phyloP scores from a whole-genome alignment of 176 grass and related monocot species.

The Hsuehochloa calcarea region DNA sequence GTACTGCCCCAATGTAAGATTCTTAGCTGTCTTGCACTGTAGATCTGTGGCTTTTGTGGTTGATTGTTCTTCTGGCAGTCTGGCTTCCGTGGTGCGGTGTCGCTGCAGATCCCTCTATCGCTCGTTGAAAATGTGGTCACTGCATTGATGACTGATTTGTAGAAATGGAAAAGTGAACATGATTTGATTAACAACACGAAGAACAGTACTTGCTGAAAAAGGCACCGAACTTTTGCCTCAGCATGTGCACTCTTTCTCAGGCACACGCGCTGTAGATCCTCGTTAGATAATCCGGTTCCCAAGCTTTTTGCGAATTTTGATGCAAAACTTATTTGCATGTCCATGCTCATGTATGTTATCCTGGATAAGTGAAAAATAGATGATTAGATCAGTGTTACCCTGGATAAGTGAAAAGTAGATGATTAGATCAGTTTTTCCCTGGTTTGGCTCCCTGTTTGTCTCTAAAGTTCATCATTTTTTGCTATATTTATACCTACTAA shows the following conservation, averaged over 20 bases:
- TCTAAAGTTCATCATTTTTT: background rate
- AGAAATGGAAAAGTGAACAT: background rate
- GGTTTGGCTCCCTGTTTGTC: background rate
- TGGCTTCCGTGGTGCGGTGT: background rate
- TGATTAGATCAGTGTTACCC: background rate
- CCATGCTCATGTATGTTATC: background rate
- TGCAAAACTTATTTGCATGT: background rate
- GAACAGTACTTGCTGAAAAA: background rate
- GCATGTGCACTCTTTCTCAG: background rate
- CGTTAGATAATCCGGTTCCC: background rate
- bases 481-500: background rate
- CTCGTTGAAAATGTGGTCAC: background rate
- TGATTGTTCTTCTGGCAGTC: background rate
- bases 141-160: background rate
- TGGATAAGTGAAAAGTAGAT: background rate
- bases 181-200: background rate
- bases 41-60: background rate
- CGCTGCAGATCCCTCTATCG: background rate
- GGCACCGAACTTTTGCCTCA: background rate
- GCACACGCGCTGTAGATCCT: background rate
- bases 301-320: background rate
- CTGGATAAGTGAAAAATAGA: background rate
- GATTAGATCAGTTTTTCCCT: background rate
- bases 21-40: background rate
- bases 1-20: slow-evolving; percentile 53